Percentiles rank a stretch among this genome's conserved stretches.
Conservation (phyloP, 202 grass and related monocot species). For the Saccharum hybrid region DNA sequence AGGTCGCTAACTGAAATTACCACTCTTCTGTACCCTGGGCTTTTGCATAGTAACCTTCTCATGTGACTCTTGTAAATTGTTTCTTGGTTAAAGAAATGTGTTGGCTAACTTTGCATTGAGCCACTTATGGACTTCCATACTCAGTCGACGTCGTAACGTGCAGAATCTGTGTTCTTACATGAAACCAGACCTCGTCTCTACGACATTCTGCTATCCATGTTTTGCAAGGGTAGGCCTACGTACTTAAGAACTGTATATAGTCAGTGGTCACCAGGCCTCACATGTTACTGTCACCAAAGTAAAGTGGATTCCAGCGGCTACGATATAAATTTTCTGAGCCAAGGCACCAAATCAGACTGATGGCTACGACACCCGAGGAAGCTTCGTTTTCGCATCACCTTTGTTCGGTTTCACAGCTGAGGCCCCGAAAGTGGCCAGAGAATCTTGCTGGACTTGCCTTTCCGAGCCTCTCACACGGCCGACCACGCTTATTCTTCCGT, state of each 20-base stretch:
- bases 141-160: background rate
- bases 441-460: conserved; percentile 10
- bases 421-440: background rate
- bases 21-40: conserved; percentile 66
- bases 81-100: conserved; percentile 7
- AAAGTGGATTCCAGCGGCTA: conserved; percentile 16
- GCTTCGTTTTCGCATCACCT: conserved; percentile 34
- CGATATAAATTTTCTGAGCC: background rate
- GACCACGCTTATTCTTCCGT: conserved; percentile 35
- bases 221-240: background rate
- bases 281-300: conserved; percentile 14
- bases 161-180: background rate
- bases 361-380: conserved; percentile 1
- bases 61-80: conserved; percentile 51
- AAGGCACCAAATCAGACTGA: background rate
- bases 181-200: background rate
- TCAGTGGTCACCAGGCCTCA: background rate
- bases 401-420: background rate
- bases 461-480: conserved; percentile 13
- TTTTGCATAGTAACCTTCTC: conserved; percentile 58
- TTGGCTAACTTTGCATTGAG: background rate
- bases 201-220: background rate
- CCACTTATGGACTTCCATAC: background rate
- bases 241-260: background rate
- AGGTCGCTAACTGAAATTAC: conserved; percentile 72